Percentiles rank a stretch among this genome's conserved stretches.
Conservation (phyloP, 2,329 filamentous ascomycete species). For the Exophiala mesophila region DNA sequence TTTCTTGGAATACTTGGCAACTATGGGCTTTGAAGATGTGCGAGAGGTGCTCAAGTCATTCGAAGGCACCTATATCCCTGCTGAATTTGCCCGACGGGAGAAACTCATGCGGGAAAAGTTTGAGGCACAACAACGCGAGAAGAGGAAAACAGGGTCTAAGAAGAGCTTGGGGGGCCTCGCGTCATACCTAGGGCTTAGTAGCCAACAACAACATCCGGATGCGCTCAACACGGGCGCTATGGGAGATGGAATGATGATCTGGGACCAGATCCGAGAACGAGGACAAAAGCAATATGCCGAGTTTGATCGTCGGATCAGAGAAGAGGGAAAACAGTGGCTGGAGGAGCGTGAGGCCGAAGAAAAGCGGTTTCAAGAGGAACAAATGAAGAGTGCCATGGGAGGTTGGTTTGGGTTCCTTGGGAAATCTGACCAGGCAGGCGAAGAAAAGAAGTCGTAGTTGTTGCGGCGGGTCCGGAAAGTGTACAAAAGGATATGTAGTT, state of each 20-base stretch:
- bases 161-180: slow-evolving; percentile 63
- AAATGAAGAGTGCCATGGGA: slow-evolving; percentile 88
- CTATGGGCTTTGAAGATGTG: slow-evolving; percentile 85
- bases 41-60: slow-evolving; percentile 83
- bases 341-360: slow-evolving; percentile 85
- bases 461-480: too few species aligned
- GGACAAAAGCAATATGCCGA: slow-evolving; percentile 85
- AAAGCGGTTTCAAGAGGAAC: slow-evolving; percentile 84
- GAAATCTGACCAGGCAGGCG: slow-evolving; percentile 31
- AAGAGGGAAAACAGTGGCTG: slow-evolving; percentile 92
- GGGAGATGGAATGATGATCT: slow-evolving; percentile 92
- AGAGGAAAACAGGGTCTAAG: slow-evolving; percentile 59
- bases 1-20: slow-evolving; percentile 94
- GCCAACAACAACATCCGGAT: slow-evolving; percentile 64
- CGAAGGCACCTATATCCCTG: slow-evolving; percentile 80
- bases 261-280: slow-evolving; percentile 87
- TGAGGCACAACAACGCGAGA: slow-evolving; percentile 57
- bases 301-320: slow-evolving; percentile 83
- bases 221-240: slow-evolving; percentile 37
- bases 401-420: slow-evolving; percentile 53
- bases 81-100: slow-evolving; percentile 84
- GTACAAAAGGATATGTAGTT: background rate
- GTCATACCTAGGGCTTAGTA: slow-evolving; percentile 67
- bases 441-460: slow-evolving; percentile 18
- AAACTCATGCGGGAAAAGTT: slow-evolving; percentile 80